These are phyloP conservation scores for Prototheca wickerhamii DNA, from an alignment of 163 green algal genomes.

Conservation along the genomic window DNA sequence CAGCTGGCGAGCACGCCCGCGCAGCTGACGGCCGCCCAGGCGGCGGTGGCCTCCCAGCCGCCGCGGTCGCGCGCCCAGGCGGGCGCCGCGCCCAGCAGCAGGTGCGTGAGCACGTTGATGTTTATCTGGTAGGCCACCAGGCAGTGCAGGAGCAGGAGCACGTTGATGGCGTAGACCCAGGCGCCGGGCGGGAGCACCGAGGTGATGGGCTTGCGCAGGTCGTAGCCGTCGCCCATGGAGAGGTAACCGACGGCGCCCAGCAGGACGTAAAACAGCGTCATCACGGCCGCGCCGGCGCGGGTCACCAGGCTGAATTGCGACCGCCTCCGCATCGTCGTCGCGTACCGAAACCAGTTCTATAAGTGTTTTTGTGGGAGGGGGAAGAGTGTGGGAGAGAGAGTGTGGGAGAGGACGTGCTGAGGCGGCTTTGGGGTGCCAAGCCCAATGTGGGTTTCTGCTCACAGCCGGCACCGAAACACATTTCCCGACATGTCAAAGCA, in stretches of 20 bases:
- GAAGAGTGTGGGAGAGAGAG: not conserved
- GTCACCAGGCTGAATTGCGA: slow-evolving; percentile 18
- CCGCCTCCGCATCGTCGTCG: slow-evolving; percentile 23
- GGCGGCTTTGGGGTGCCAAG: too few relatives aligned
- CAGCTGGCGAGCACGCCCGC: slow-evolving; percentile 2
- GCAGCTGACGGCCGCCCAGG: slow-evolving; percentile 1
- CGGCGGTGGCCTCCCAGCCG: not conserved
- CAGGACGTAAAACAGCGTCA: slow-evolving; percentile 29
- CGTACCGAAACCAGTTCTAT: slow-evolving; percentile 37
- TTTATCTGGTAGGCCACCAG: slow-evolving; percentile 40
- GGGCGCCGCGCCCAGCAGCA: slow-evolving; percentile 7
- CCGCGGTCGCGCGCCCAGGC: too few relatives aligned
- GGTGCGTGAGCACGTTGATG: slow-evolving; percentile 21
- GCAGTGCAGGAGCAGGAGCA: slow-evolving; percentile 34
- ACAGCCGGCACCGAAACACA: too few relatives aligned
- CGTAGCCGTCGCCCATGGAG: slow-evolving; percentile 15
- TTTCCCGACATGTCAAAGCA: too few relatives aligned
- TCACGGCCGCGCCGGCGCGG: slow-evolving; percentile 11
- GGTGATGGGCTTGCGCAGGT: slow-evolving; percentile 35
- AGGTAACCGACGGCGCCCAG: slow-evolving; percentile 26
- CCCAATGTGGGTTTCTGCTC: too few relatives aligned
- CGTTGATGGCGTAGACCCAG: slow-evolving; percentile 29
- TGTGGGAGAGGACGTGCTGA: too few relatives aligned
- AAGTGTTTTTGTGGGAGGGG: not conserved
- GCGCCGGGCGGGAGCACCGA: slow-evolving; percentile 22